Percentiles rank a stretch among this genome's conserved stretches.
Evolutionary conservation across 2,329 filamentous ascomycete genomes (phyloP).

Genomic region (Byssothecium circinans): DNA sequence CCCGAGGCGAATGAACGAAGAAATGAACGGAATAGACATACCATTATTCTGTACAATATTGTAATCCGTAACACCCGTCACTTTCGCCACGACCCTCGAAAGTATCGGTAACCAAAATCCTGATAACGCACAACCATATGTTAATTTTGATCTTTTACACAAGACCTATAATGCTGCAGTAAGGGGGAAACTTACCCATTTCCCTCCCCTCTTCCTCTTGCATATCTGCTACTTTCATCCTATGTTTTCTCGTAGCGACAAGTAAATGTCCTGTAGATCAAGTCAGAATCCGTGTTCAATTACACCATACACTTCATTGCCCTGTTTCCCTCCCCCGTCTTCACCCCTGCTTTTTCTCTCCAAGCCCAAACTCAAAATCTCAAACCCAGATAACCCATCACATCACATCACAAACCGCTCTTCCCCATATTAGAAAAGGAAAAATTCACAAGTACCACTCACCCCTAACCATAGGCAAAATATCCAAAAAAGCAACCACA

Average conservation of each 20-base stretch:
- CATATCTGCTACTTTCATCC: slow-evolving; percentile 75
- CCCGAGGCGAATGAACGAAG: no score
- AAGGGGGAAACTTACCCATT: slow-evolving; percentile 59
- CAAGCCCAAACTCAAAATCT: not conserved
- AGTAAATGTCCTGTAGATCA: slow-evolving; percentile 65
- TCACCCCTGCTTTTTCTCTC: no score
- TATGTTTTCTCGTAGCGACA: slow-evolving; percentile 75
- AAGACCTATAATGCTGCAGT: no score
- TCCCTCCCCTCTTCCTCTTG: slow-evolving; percentile 64
- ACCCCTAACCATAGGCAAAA: slow-evolving; percentile 80
- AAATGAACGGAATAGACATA: slow-evolving; percentile 30
- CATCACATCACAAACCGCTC: not conserved
- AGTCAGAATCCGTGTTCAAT: no score
- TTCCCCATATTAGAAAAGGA: not conserved
- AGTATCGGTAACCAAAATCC: slow-evolving; percentile 68
- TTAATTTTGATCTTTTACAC: no score
- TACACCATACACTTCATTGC: no score
- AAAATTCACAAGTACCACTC: slow-evolving; percentile 7
- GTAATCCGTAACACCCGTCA: slow-evolving; percentile 78
- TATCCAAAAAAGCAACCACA: slow-evolving; percentile 88
- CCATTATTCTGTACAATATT: slow-evolving; percentile 97
- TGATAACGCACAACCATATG: no score
- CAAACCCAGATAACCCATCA: not conserved
- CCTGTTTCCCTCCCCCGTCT: no score
- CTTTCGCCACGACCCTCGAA: slow-evolving; percentile 68